These are phyloP conservation scores for Colletotrichum caudatum DNA, from an alignment of 2,329 filamentous ascomycete genomes.

Conservation along the genomic window DNA sequence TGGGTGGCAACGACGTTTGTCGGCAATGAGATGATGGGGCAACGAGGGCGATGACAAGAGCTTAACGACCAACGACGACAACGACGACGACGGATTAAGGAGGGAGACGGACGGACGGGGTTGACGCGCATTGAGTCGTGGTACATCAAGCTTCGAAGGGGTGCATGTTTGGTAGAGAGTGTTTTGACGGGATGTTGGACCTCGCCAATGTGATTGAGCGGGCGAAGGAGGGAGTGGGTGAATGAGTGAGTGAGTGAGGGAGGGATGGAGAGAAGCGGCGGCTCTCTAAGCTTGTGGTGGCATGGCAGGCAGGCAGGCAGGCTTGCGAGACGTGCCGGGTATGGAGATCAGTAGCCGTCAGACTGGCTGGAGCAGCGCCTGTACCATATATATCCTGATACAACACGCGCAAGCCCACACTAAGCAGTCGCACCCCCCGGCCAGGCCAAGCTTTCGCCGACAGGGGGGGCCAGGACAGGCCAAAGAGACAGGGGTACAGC, in stretches of 20 bases:
- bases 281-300: slow-evolving; percentile 34
- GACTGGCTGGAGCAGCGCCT: slow-evolving; percentile 42
- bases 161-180: slow-evolving; percentile 31
- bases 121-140: slow-evolving; percentile 39
- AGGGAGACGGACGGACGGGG: no score
- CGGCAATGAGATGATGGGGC: neutral
- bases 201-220: slow-evolving; percentile 20
- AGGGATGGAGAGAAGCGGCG: no score
- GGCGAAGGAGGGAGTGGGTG: neutral
- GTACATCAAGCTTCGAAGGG: slow-evolving; percentile 36
- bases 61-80: no score
- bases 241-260: no score
- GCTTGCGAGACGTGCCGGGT: slow-evolving; percentile 49
- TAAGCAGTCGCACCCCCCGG: slow-evolving; percentile 36
- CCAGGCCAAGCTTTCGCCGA: slow-evolving; percentile 39
- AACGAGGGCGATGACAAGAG: slow-evolving; percentile 34
- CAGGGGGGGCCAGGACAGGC: slow-evolving; percentile 18
- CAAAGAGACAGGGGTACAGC: slow-evolving; percentile 11
- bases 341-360: slow-evolving; percentile 27
- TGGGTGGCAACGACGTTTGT: neutral
- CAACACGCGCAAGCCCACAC: slow-evolving; percentile 41
- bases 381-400: slow-evolving; percentile 46
- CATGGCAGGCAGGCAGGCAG: no score
- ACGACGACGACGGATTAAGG: slow-evolving; percentile 22
- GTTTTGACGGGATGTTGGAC: slow-evolving; percentile 14